phyloP scores from a whole-genome alignment of 768 basidiomycete genomes.

The Tylopilus subfusipes region DNA sequence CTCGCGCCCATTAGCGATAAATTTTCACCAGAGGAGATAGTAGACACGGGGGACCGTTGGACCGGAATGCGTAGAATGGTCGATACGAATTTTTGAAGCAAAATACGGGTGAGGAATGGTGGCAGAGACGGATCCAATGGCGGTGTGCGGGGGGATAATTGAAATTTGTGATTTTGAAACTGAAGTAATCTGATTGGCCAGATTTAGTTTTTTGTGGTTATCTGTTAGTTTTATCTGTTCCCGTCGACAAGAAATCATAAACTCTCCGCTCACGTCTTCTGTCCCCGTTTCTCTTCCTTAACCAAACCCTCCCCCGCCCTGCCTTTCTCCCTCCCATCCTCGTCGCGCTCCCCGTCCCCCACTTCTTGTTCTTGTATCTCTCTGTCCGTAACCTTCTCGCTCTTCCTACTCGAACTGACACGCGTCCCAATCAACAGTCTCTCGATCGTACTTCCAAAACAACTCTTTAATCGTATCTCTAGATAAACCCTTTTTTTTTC shows the following conservation, averaged over 20 bases:
- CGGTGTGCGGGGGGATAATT: constrained; percentile 11
- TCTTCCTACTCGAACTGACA: constrained; percentile 4
- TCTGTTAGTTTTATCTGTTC: constrained; percentile 39
- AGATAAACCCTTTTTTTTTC: constrained; percentile 22
- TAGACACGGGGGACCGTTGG: not conserved
- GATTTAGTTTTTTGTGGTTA: constrained; percentile 33
- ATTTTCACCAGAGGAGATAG: constrained; percentile 23
- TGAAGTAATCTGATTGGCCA: constrained; percentile 35
- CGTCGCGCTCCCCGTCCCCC: not conserved
- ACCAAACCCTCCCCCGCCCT: constrained; percentile 5
- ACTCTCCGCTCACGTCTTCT: constrained; percentile 23
- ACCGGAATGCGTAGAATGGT: not conserved
- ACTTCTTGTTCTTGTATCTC: not conserved
- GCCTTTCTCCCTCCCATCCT: not conserved
- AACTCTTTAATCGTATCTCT: constrained; percentile 33
- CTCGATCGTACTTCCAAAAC: constrained; percentile 21
- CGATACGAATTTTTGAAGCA: not conserved
- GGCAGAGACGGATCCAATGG: constrained; percentile 1
- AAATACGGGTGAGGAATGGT: not conserved
- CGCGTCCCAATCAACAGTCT: constrained; percentile 13
- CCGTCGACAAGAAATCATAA: constrained; percentile 38
- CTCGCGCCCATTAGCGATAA: constrained; percentile 28
- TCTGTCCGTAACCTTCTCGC: not conserved
- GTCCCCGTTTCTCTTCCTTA: constrained; percentile 27
- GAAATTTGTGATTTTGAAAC: constrained; percentile 26